These are phyloP conservation scores for Scopulariopsis brevicaulis DNA, from an alignment of 2,329 filamentous ascomycete genomes.

Conservation along the genomic window DNA sequence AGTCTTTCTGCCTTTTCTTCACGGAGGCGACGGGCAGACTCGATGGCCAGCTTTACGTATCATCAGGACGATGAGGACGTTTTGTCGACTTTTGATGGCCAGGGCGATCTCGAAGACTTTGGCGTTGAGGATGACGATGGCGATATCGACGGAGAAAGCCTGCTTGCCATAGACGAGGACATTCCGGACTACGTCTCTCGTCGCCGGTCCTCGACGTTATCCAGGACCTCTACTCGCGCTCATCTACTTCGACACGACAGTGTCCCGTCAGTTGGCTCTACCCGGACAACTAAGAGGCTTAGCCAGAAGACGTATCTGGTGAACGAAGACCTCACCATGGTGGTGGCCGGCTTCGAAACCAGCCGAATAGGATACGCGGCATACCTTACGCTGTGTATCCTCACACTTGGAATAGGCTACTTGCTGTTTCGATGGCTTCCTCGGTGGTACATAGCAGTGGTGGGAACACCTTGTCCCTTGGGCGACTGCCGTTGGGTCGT, in stretches of 20 bases:
- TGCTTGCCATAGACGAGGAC: not conserved
- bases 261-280: constrained; percentile 51
- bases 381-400: constrained; percentile 60
- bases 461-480: constrained; percentile 59
- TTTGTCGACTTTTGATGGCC: constrained; percentile 24
- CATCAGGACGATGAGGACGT: constrained; percentile 58
- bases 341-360: constrained; percentile 82
- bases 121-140: constrained; percentile 21
- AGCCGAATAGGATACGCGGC: constrained; percentile 54
- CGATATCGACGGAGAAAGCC: constrained; percentile 23
- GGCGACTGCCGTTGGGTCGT: constrained; percentile 81
- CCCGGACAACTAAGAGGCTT: constrained; percentile 31
- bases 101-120: constrained; percentile 10
- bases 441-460: constrained; percentile 67
- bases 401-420: constrained; percentile 69
- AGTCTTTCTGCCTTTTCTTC: constrained; percentile 88
- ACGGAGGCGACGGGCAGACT: constrained; percentile 69
- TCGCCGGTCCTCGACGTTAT: constrained; percentile 52
- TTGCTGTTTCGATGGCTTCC: constrained; percentile 85
- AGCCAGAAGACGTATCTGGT: constrained; percentile 90
- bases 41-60: constrained; percentile 80
- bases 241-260: constrained; percentile 65
- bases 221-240: constrained; percentile 42
- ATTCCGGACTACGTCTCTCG: constrained; percentile 31
- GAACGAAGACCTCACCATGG: constrained; percentile 89